Base-by-base conservation (phyloP, 345 rosid genomes). In the Cardamine chenopodiifolia region DNA sequence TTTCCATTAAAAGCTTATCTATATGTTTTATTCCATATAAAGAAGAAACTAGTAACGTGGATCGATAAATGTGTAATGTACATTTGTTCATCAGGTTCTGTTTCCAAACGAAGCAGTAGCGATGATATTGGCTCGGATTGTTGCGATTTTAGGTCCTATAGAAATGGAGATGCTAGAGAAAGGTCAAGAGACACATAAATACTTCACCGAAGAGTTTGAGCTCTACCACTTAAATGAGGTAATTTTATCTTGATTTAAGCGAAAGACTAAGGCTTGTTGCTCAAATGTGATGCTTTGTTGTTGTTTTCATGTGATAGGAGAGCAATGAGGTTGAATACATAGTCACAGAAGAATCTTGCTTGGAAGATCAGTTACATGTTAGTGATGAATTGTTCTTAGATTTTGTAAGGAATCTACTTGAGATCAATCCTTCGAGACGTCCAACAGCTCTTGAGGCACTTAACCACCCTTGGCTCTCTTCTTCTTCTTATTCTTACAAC, bases 391-490 rank as follows among this genome's bases (percentile, higher is more conserved):
- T 74, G 72, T 95, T 89, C 48, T 39, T 87, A 0, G 90, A 90
- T 68, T 90, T 92, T 45, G 68, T 90, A 31, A 87, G 80, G 79
- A 78, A 39, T 74, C 77, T 96, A 83, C 97, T 96, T 4, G 86
- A 88, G 83, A 79, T 92, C 76, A 87, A 96, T 73, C 98, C 98
- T 14, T 62, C 68, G 72, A 83, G 82, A 74, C 94, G 99, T 20
- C 98, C 86, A 3, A 86, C 94, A 10, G 97, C 99, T 7, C 76
- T 77, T 3, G 88, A 90, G 79, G 99, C 99, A 60, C 81, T 92
- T 17, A 68, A 85, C 32, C 97, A 96, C 54, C 97, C 96, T n/a
- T 92, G 97, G 99, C 91, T 96, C 62, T 83, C 85, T 4, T 62
- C 72, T 18, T 44, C 47, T 68, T 79, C 55, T 68, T 78, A 50